Evolutionary conservation across 2,329 filamentous ascomycete genomes (phyloP), one percentile per base, ranked within the genome.

Genomic region (Purpureocillium takamizusanense): DNA sequence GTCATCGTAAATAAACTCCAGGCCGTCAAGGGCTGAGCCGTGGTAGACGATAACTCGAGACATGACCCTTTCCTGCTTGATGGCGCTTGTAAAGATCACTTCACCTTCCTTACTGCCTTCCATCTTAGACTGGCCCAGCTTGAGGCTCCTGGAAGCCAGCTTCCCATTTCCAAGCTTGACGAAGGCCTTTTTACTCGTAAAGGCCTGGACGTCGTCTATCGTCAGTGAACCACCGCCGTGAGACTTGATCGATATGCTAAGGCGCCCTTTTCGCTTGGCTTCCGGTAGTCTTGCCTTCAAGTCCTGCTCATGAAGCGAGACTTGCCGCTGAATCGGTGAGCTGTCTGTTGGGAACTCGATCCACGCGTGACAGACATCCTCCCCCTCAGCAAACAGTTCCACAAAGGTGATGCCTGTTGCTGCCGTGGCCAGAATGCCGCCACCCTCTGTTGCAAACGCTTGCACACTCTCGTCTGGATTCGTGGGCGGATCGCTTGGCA

Each of bases 1-100:
- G 57, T 97, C 88, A 52, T 97, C 90, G 54, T 95, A 97, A 42
- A 85, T 71, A 60, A 98, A 97, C 57, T 97, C 90, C 15, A 98
- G 61, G 1, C 92, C 92, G 56, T 94, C 83, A 11, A 97, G 55
- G 4, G 82, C 82, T 42, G 70, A 67, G 2, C 85, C 87, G 50
- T 87, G 81, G 53, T 88, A 94, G 12, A 94, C 70, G 42, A 78
- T 74, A 40, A 95, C 74, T 5, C 76, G 76, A 1, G 78, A 81
- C 45, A 97, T 67, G 23, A 95, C 72, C 45, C 88, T 83, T 25
- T 78, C 83, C 45, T 79, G 75, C 30, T 76, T 72, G 34, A 74
- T 62, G 12, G 80, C 75, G 52, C 81, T 85, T 31, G 82, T 75
- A 44, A 94, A 79, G 30, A 95, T 68, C 28, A 92, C 56, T 50